Conservation (phyloP, 352 stramenopile genomes). For the Phytophthora citrophthora region DNA sequence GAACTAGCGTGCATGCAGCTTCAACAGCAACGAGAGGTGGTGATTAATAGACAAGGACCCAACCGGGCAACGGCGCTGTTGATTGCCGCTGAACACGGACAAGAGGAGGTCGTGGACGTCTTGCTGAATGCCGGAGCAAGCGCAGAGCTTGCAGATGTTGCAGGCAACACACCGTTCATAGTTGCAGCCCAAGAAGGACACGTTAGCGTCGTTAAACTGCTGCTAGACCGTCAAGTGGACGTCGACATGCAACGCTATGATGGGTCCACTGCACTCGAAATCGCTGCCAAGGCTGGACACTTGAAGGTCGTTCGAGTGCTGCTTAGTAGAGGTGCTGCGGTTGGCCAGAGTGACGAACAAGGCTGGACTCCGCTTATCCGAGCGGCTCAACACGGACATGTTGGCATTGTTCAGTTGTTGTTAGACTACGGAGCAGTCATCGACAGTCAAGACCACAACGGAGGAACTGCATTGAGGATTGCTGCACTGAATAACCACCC, state of each 20-base stretch:
- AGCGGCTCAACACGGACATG: slow-evolving; percentile 19
- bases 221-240: slow-evolving; percentile 15
- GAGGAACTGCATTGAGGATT: slow-evolving; percentile 29
- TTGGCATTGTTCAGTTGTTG: slow-evolving; percentile 19
- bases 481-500: slow-evolving; percentile 25
- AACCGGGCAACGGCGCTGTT: slow-evolving; percentile 19
- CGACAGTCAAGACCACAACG: slow-evolving; percentile 27
- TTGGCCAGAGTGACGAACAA: slow-evolving; percentile 10
- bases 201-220: slow-evolving; percentile 7
- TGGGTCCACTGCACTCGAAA: slow-evolving; percentile 19
- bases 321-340: slow-evolving; percentile 16
- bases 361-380: slow-evolving; percentile 21
- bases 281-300: slow-evolving; percentile 11
- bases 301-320: slow-evolving; percentile 15
- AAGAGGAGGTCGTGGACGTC: slow-evolving; percentile 13
- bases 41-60: slow-evolving; percentile 19
- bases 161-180: slow-evolving; percentile 16
- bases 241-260: slow-evolving; percentile 17
- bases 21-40: slow-evolving; percentile 13
- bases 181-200: slow-evolving; percentile 22
- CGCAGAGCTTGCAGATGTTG: slow-evolving; percentile 9
- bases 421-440: slow-evolving; percentile 17
- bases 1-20: slow-evolving; percentile 12
- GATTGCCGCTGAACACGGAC: slow-evolving; percentile 23
- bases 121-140: slow-evolving; percentile 23